Percentiles rank a stretch among this genome's conserved stretches.
Evolutionary conservation across 352 stramenopile genomes (phyloP).

Genomic region (Globisporangium spinosum): DNA sequence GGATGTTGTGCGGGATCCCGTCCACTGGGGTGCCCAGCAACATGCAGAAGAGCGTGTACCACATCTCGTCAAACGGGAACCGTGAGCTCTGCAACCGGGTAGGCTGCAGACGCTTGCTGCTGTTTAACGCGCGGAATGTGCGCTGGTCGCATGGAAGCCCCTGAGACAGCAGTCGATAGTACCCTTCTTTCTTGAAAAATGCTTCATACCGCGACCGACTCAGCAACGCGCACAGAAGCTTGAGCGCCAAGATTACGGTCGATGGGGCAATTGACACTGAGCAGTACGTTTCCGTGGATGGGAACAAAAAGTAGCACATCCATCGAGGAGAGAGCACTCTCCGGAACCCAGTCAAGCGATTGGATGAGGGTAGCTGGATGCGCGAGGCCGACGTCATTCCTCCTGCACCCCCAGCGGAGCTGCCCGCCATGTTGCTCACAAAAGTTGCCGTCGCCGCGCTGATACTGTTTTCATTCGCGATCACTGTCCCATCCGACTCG

Average conservation of each 20-base stretch:
- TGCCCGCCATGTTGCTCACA: conserved; percentile 11
- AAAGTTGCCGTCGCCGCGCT: neutral
- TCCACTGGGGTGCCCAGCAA: conserved; percentile 58
- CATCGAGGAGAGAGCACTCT: conserved; percentile 58
- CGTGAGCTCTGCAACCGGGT: neutral
- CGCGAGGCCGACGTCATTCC: conserved; percentile 22
- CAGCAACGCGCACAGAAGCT: conserved; percentile 45
- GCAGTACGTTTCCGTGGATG: conserved; percentile 13
- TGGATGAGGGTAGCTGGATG: conserved; percentile 41
- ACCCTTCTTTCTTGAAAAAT: conserved; percentile 62
- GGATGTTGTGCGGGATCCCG: conserved; percentile 52
- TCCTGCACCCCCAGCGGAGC: neutral
- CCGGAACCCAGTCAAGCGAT: conserved; percentile 52
- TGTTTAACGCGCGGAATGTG: neutral
- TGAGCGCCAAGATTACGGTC: conserved; percentile 50
- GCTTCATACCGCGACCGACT: conserved; percentile 43
- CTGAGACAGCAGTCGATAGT: conserved; percentile 60
- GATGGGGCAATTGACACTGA: conserved; percentile 33
- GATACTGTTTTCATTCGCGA: conserved; percentile 11
- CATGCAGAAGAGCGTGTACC: conserved; percentile 64
- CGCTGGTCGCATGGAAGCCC: conserved; percentile 47
- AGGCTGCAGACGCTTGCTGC: neutral
- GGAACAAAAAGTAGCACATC: conserved; percentile 67
- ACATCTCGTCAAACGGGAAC: conserved; percentile 71
- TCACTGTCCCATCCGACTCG: conserved; percentile 26